phyloP scores from a whole-genome alignment of 192 early-diverging fungal genomes.

The Dimargaris verticillata region DNA sequence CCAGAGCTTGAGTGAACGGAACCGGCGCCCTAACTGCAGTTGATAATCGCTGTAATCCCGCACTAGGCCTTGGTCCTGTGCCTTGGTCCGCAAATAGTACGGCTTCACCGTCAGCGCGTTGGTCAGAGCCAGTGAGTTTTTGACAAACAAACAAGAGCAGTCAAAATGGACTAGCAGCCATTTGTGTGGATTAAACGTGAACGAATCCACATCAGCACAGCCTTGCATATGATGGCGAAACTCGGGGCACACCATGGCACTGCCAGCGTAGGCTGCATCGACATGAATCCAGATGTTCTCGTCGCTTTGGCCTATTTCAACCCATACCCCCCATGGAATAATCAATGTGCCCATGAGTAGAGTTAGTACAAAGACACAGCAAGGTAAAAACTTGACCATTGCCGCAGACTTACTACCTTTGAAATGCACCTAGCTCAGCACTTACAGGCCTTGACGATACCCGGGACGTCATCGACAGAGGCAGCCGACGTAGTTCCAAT shows the following conservation, averaged over 20 bases:
- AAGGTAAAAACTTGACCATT: too few relatives aligned
- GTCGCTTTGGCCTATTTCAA: too few relatives aligned
- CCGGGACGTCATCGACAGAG: conserved; percentile 35
- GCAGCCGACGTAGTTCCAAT: conserved; percentile 44
- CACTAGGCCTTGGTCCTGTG: conserved; percentile 20
- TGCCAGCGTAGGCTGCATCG: conserved; percentile 49
- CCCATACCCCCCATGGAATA: too few relatives aligned
- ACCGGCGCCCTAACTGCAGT: conserved; percentile 35
- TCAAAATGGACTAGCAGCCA: conserved; percentile 49
- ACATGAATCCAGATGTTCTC: conserved; percentile 36
- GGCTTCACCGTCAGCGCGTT: conserved; percentile 34
- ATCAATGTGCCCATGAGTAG: too few relatives aligned
- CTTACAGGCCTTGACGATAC: conserved; percentile 28
- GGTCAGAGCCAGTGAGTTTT: conserved; percentile 24
- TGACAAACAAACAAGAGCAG: conserved; percentile 42
- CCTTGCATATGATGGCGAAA: conserved; percentile 29
- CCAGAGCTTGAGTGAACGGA: conserved; percentile 47
- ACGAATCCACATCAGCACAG: conserved; percentile 37
- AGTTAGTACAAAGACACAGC: too few relatives aligned
- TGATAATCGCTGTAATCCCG: conserved; percentile 40
- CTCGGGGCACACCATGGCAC: conserved; percentile 38
- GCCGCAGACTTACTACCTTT: too few relatives aligned
- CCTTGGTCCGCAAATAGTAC: conserved; percentile 28
- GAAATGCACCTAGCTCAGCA: background rate
- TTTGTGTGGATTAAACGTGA: conserved; percentile 45